phyloP scores from a whole-genome alignment of 257 asterid genomes.

The Ilex asprella region DNA sequence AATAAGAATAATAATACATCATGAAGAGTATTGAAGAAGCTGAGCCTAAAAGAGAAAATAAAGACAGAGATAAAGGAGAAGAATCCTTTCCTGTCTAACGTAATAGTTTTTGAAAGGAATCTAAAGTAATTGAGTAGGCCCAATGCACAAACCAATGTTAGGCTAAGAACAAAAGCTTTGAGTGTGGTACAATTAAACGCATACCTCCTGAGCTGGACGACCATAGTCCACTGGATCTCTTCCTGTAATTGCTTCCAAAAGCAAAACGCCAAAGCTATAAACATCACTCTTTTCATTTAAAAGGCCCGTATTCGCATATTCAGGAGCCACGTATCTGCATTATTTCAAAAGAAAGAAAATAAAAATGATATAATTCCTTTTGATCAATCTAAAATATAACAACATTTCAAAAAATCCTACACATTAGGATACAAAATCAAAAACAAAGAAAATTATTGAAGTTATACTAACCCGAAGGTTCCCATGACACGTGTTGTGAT shows the following conservation, averaged over 20 bases:
- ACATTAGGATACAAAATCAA: not conserved
- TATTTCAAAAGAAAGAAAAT: slow-evolving; percentile 6
- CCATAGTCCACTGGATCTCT: slow-evolving; percentile 97
- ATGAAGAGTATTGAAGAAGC: no score
- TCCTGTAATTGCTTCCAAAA: slow-evolving; percentile 88
- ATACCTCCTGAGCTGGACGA: slow-evolving; percentile 91
- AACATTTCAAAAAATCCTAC: not conserved
- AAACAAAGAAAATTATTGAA: not conserved
- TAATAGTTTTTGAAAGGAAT: no score
- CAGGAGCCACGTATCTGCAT: slow-evolving; percentile 94
- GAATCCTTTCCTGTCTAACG: no score
- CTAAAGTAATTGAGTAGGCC: no score
- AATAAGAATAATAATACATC: no score
- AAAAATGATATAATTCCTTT: not conserved
- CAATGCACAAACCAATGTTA: no score
- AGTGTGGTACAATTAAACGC: not conserved
- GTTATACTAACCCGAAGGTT: slow-evolving; percentile 70
- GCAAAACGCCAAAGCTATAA: slow-evolving; percentile 87
- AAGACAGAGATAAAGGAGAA: no score
- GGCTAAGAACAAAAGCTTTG: no score
- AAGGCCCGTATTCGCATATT: slow-evolving; percentile 92
- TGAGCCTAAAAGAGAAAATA: no score
- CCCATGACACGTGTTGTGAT: slow-evolving; percentile 98
- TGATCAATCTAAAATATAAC: not conserved
- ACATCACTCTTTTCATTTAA: slow-evolving; percentile 91